Evolutionary conservation across 192 early-diverging fungal species (phyloP), one percentile per base, ranked within the genome.

Genomic region (Backusella psychrophila): DNA sequence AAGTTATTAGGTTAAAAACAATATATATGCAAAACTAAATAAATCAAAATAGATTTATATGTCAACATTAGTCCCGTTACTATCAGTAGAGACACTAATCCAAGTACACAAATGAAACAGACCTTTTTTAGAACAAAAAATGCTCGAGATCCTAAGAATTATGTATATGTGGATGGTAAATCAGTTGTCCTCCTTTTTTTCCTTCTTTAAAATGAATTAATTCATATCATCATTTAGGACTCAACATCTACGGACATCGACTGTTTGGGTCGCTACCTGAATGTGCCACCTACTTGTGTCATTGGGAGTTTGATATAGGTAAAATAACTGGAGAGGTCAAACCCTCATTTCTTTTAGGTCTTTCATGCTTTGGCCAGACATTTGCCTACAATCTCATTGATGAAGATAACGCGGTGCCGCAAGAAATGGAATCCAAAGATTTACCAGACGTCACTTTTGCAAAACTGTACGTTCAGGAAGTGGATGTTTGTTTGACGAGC

Each of bases 241-340:
- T 88, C 12, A 85, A 83, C 34, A 80, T 90, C 34, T 84, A 88
- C 59, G 90, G 87, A 6, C 91, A 93, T 78, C 86, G 91, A 34
- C 72, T 94, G 1, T 93, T 90, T 74, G 94, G 93, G 5, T 92
- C 90, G 1, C 75, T 85, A 5, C 94, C 94, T 17, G 87, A 88
- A 42, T 89, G 78, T 19, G 73, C 84, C 2, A 89, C 89, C 5
- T 95, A 93, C 78, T 89, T 91, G 7, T 86, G 87, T 35, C 90
- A 93, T 79, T 93, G 91, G 89, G 85, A 87, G 12, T 78, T 93
- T 36, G 84, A 87, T 66, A 75, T 89, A 39, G 90, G 90, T 19
- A 77, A 81, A 34, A 89, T 95, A 19, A 81, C 79, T 36, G 94
- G 93, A 34, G 87, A 93, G 49, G 81, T 95, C 29, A 89, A 86